Percentiles rank a stretch among this genome's conserved stretches.
Conservation (phyloP, 208 protist genomes). For the Strigomonas oncopelti region DNA sequence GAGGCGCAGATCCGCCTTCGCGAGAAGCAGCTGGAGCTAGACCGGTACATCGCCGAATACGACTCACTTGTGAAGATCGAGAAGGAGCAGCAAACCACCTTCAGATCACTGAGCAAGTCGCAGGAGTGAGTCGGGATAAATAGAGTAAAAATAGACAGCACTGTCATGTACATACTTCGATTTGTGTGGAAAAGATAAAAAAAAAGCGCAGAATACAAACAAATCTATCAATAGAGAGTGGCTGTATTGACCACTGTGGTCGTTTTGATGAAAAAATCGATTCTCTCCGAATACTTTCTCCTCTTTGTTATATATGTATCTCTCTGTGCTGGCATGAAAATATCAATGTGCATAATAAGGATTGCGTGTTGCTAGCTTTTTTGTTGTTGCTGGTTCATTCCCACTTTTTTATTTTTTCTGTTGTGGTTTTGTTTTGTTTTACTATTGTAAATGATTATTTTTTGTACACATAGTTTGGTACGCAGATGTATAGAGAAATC, state of each 20-base stretch:
- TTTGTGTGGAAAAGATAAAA: slow-evolving; percentile 9
- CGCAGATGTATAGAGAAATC: too few relatives aligned
- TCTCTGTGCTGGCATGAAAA: too few relatives aligned
- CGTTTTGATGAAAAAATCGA: too few relatives aligned
- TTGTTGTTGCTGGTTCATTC: neutral
- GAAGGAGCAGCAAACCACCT: slow-evolving; percentile 74
- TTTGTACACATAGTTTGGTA: too few relatives aligned
- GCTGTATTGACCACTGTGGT: too few relatives aligned
- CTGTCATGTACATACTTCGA: too few relatives aligned
- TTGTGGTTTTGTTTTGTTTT: neutral
- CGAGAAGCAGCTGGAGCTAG: slow-evolving; percentile 86
- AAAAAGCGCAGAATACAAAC: slow-evolving; percentile 6
- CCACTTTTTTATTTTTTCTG: neutral
- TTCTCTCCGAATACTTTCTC: too few relatives aligned
- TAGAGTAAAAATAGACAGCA: too few relatives aligned
- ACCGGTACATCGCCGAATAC: slow-evolving; percentile 87
- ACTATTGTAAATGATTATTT: too few relatives aligned
- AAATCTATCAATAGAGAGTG: neutral
- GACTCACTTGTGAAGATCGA: slow-evolving; percentile 80
- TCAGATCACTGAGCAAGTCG: slow-evolving; percentile 75
- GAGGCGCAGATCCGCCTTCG: slow-evolving; percentile 82
- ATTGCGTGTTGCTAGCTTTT: neutral
- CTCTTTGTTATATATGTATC: too few relatives aligned
- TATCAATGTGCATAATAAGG: neutral
- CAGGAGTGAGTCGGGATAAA: slow-evolving; percentile 33